Evolutionary conservation across 257 asterid species (phyloP).

Genomic region (Verbena officinalis): DNA sequence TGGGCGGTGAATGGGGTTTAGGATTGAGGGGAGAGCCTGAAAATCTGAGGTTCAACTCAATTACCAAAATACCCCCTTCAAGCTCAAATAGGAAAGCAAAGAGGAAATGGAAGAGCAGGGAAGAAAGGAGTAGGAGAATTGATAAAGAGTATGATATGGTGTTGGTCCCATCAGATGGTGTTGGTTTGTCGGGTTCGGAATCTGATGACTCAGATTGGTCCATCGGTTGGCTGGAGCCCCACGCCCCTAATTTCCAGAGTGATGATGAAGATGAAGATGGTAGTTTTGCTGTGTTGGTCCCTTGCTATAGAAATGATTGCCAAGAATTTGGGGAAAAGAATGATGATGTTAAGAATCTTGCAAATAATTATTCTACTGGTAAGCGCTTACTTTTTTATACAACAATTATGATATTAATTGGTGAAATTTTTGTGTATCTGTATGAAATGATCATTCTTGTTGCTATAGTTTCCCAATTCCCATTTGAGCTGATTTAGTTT

Average conservation of each 20-base stretch:
- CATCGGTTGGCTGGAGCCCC: slow-evolving; percentile 96
- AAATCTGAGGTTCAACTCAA: slow-evolving; percentile 53
- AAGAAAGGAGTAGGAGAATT: slow-evolving; percentile 64
- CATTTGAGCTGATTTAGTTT: slow-evolving; percentile 9
- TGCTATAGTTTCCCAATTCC: slow-evolving; percentile 5
- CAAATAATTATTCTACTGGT: slow-evolving; percentile 69
- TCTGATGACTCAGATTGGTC: slow-evolving; percentile 97
- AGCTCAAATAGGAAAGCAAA: slow-evolving; percentile 56
- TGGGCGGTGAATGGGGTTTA: slow-evolving; percentile 75
- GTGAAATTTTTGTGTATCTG: slow-evolving; percentile 8
- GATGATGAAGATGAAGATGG: slow-evolving; percentile 75
- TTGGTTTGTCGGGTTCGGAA: slow-evolving; percentile 82
- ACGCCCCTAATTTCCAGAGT: slow-evolving; percentile 74
- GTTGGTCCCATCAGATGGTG: slow-evolving; percentile 92
- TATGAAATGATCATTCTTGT: slow-evolving; percentile 9
- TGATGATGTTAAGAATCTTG: slow-evolving; percentile 48
- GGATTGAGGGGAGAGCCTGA: slow-evolving; percentile 75
- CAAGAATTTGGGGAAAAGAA: slow-evolving; percentile 39
- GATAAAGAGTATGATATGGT: slow-evolving; percentile 82
- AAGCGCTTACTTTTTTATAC: slow-evolving; percentile 31
- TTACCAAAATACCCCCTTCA: slow-evolving; percentile 46
- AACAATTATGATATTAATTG: slow-evolving; percentile 17
- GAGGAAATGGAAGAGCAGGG: slow-evolving; percentile 88
- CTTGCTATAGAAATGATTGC: slow-evolving; percentile 76
- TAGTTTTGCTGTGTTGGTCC: slow-evolving; percentile 94